phyloP scores from a whole-genome alignment of 352 stramenopile species.

The Blastocystis sp. region DNA sequence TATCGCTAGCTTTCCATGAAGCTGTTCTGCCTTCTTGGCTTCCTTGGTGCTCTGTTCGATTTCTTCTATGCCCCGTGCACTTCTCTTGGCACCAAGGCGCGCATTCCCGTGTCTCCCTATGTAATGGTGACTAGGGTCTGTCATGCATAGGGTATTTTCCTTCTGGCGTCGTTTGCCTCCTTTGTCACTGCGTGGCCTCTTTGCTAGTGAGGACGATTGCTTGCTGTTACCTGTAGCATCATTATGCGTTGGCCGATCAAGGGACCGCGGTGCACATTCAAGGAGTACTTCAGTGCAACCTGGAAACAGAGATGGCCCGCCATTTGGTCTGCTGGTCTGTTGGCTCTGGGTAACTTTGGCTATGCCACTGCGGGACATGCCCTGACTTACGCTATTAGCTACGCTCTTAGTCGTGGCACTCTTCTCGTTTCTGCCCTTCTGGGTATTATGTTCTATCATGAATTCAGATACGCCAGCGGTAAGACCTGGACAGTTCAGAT shows the following conservation, averaged over 20 bases:
- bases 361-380: slow-evolving; percentile 57
- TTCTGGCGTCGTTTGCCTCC: slow-evolving; percentile 46
- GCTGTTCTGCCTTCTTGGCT: slow-evolving; percentile 33
- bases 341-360: slow-evolving; percentile 53
- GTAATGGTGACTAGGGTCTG: neutral
- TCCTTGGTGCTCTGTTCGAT: slow-evolving; percentile 37
- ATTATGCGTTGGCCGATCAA: slow-evolving; percentile 55
- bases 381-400: slow-evolving; percentile 61
- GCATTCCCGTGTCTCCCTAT: slow-evolving; percentile 22
- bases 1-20: slow-evolving; percentile 25
- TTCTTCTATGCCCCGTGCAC: slow-evolving; percentile 65
- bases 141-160: slow-evolving; percentile 58
- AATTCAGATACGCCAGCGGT: slow-evolving; percentile 41
- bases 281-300: slow-evolving; percentile 55
- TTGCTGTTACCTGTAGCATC: slow-evolving; percentile 11
- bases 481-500: slow-evolving; percentile 53
- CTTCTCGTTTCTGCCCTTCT: slow-evolving; percentile 61
- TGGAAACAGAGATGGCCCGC: slow-evolving; percentile 64
- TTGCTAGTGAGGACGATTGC: neutral
- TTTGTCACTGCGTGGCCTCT: slow-evolving; percentile 38
- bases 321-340: slow-evolving; percentile 63
- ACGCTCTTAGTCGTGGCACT: slow-evolving; percentile 64
- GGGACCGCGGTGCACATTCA: slow-evolving; percentile 32
- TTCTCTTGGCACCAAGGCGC: slow-evolving; percentile 8
- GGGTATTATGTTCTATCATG: slow-evolving; percentile 59